Evolutionary conservation across 108 stramenopile genomes (phyloP).

Genomic region (Cyclostephanos invisitatus): DNA sequence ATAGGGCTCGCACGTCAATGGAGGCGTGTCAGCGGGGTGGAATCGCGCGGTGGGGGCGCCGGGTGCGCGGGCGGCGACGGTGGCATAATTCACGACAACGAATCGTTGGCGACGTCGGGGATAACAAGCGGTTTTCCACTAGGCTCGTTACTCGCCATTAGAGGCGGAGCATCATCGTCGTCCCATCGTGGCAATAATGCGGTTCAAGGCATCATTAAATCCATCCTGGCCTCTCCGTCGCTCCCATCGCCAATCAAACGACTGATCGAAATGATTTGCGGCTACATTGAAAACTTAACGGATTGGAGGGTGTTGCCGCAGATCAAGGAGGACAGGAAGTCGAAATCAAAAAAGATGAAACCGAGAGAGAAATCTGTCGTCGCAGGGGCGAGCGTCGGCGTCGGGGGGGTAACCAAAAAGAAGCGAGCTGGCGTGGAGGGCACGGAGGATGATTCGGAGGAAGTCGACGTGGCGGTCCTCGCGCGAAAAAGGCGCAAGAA

Average conservation of each 20-base stretch:
- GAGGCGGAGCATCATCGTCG: conserved; percentile 26
- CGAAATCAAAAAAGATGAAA: conserved; percentile 42
- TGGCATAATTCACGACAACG: too few species aligned
- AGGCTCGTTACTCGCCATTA: conserved; percentile 13
- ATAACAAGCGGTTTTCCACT: too few species aligned
- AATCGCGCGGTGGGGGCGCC: too few species aligned
- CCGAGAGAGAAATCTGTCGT: conserved; percentile 30
- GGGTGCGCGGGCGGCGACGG: too few species aligned
- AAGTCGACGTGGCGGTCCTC: neutral
- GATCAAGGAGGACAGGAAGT: conserved; percentile 20
- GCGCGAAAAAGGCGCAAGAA: conserved; percentile 8
- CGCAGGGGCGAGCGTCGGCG: conserved; percentile 22
- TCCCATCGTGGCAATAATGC: neutral
- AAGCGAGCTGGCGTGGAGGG: neutral
- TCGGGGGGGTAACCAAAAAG: conserved; percentile 8
- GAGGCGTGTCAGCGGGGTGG: too few species aligned
- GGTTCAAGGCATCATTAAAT: conserved; percentile 26
- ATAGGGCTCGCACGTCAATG: too few species aligned
- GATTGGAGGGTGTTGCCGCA: conserved; percentile 30
- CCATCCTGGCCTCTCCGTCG: conserved; percentile 22
- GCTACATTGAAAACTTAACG: conserved; percentile 31
- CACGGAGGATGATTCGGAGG: neutral
- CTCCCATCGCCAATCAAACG: conserved; percentile 36
- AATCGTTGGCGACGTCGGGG: too few species aligned
- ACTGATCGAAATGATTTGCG: conserved; percentile 34